Percentiles rank a stretch among this genome's conserved stretches.
phyloP scores from a whole-genome alignment of 1,284 basidiomycete species.

The Trichosporon coremiiforme region DNA sequence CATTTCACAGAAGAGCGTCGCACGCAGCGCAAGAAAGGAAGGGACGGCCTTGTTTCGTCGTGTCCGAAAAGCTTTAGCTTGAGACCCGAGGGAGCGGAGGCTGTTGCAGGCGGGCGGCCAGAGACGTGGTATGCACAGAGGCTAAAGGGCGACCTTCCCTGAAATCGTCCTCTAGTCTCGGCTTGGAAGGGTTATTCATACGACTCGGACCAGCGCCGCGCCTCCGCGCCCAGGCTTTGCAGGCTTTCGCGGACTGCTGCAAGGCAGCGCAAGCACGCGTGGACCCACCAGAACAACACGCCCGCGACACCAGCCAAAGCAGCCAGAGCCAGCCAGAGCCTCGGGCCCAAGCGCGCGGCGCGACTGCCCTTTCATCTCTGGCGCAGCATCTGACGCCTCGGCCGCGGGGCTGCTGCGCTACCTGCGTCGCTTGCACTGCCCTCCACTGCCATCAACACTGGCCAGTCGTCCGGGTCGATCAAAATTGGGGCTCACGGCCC shows the following conservation, averaged over 20 bases:
- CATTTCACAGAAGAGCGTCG: not conserved
- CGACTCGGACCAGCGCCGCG: not conserved
- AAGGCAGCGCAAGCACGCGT: not conserved
- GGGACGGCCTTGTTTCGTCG: conserved; percentile 6
- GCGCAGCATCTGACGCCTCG: no score
- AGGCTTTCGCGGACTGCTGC: no score
- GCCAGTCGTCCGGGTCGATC: conserved; percentile 4
- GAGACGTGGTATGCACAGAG: conserved; percentile 10
- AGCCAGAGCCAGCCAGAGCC: not conserved
- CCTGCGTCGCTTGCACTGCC: not conserved
- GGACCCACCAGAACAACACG: not conserved
- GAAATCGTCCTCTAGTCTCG: conserved; percentile 11
- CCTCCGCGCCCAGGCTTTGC: not conserved
- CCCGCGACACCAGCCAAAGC: not conserved
- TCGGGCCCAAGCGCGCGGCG: no score
- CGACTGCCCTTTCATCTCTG: not conserved
- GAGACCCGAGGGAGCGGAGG: not conserved
- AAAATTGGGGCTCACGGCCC: not conserved
- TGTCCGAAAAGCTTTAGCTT: not conserved
- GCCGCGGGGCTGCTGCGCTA: not conserved
- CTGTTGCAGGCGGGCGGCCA: not conserved
- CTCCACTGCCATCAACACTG: not conserved
- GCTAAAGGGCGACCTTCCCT: not conserved
- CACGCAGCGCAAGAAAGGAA: not conserved
- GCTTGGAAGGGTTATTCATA: not conserved